These are phyloP conservation scores for Auriscalpium microsporum DNA, from an alignment of 768 basidiomycete species.

Conservation along the genomic window DNA sequence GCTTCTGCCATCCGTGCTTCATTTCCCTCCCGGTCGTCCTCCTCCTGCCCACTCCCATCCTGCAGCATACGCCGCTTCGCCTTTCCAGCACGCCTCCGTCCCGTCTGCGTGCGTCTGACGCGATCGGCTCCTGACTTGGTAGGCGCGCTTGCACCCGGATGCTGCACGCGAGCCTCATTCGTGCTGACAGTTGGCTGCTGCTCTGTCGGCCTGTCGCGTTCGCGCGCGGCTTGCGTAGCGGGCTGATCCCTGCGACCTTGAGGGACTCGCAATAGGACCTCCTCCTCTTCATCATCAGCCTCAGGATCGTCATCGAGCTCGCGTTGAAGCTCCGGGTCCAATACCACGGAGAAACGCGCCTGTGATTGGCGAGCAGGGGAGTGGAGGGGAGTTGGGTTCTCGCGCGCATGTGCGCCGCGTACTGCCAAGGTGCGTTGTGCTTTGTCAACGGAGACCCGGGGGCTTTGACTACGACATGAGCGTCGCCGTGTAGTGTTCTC, in stretches of 20 bases:
- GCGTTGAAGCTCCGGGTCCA: no score
- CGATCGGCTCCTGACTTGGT: no score
- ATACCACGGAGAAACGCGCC: no score
- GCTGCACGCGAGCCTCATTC: neutral
- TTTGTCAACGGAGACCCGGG: no score
- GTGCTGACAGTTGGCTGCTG: no score
- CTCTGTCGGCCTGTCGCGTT: neutral
- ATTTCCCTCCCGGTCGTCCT: neutral
- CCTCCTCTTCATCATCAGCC: neutral
- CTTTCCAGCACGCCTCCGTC: neutral
- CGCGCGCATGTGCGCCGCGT: no score
- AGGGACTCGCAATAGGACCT: neutral
- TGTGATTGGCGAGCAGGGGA: no score
- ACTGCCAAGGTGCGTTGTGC: no score
- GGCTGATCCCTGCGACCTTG: neutral
- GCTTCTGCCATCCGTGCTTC: neutral
- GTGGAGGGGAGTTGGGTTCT: no score
- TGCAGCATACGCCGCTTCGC: neutral
- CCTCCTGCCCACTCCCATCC: neutral
- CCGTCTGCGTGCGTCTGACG: neutral
- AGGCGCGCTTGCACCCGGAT: neutral
- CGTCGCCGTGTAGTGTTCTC: no score
- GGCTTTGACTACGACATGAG: no score
- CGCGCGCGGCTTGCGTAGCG: neutral
- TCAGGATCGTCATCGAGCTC: no score